A percentile compares a stretch with the other conserved stretches of the same genome.
These are phyloP conservation scores for Stagonosporopsis tanaceti DNA, from an alignment of 2,329 filamentous ascomycete species.

Conservation along the genomic window DNA sequence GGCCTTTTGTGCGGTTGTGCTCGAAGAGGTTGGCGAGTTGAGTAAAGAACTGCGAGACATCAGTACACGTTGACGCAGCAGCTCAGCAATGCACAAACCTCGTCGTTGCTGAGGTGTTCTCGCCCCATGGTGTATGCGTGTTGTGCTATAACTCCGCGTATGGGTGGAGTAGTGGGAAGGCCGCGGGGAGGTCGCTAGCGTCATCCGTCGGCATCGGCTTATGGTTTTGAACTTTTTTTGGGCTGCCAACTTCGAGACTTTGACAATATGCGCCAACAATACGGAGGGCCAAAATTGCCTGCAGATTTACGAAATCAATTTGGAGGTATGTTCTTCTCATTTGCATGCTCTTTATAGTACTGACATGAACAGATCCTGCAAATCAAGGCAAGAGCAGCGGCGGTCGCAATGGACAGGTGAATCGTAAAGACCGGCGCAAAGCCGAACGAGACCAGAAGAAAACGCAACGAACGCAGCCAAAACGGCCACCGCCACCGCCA, in stretches of 20 bases:
- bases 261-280: slow-evolving; percentile 49
- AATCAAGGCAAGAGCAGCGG: slow-evolving; percentile 34
- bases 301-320: slow-evolving; percentile 56
- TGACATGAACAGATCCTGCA: slow-evolving; percentile 37
- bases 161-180: slow-evolving; percentile 25
- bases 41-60: slow-evolving; percentile 71
- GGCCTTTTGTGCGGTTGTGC: slow-evolving; percentile 70
- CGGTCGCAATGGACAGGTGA: slow-evolving; percentile 38
- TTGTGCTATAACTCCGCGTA: slow-evolving; percentile 33
- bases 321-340: slow-evolving; percentile 33
- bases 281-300: slow-evolving; percentile 56
- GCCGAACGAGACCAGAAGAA: slow-evolving; percentile 70
- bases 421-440: slow-evolving; percentile 73
- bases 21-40: slow-evolving; percentile 73
- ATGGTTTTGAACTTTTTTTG: slow-evolving; percentile 41
- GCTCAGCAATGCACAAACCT: slow-evolving; percentile 57
- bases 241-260: slow-evolving; percentile 24
- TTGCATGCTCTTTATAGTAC: background rate
- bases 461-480: slow-evolving; percentile 45
- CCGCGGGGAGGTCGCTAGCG: slow-evolving; percentile 29
- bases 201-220: slow-evolving; percentile 24
- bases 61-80: background rate
- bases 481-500: slow-evolving; percentile 7
- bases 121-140: slow-evolving; percentile 53
- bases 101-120: slow-evolving; percentile 67